These are phyloP conservation scores for Candida sp. DNA, from an alignment of 1,139 yeast genomes.

Conservation along the genomic window DNA sequence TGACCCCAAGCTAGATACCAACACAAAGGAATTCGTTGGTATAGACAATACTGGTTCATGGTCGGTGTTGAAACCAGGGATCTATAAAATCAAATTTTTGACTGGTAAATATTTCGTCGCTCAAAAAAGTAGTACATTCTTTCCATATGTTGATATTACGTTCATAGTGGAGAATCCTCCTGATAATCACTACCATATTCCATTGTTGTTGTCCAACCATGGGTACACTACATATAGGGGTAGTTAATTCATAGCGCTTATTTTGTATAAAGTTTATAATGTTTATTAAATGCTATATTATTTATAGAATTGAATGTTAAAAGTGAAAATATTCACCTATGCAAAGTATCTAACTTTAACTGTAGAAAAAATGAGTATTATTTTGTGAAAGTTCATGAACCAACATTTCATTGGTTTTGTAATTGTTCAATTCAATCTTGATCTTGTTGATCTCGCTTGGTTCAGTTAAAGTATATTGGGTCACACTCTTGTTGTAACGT, in stretches of 20 bases:
- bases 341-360: neutral
- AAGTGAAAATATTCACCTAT: neutral
- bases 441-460: constrained; percentile 43
- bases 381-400: constrained; percentile 51
- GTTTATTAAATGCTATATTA: neutral
- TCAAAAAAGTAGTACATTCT: constrained; percentile 48
- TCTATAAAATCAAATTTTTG: constrained; percentile 71
- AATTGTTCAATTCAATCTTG: constrained; percentile 48
- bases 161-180: constrained; percentile 66
- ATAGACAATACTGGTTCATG: constrained; percentile 28
- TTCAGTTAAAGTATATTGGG: constrained; percentile 48
- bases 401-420: constrained; percentile 53
- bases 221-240: constrained; percentile 92
- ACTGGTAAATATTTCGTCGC: constrained; percentile 62
- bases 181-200: constrained; percentile 83
- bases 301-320: neutral
- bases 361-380: constrained; percentile 52
- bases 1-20: constrained; percentile 28
- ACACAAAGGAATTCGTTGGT: constrained; percentile 22
- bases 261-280: neutral
- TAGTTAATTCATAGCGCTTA: constrained; percentile 27
- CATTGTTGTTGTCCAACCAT: constrained; percentile 74
- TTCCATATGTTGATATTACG: constrained; percentile 79
- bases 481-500: constrained; percentile 50
- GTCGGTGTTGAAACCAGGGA: constrained; percentile 50